phyloP scores from a whole-genome alignment of 345 rosid species.

The Populus davidiana region DNA sequence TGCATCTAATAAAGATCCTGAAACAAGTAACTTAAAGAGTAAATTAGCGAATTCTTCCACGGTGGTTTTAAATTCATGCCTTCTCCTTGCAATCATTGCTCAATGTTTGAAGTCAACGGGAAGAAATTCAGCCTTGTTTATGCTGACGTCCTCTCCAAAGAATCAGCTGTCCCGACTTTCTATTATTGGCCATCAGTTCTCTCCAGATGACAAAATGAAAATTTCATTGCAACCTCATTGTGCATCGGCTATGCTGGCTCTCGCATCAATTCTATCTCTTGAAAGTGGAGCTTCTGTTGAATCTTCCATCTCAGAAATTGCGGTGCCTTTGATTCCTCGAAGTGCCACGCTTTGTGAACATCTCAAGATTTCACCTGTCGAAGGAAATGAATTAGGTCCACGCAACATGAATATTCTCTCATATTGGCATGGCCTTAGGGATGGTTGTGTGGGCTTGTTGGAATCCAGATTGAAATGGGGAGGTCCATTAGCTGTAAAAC shows the following conservation, averaged over 20 bases:
- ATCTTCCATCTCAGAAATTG: slow-evolving; percentile 69
- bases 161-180: slow-evolving; percentile 83
- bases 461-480: slow-evolving; percentile 81
- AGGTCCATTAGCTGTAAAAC: slow-evolving; percentile 79
- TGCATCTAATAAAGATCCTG: slow-evolving; percentile 54
- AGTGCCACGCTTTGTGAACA: slow-evolving; percentile 71
- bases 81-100: slow-evolving; percentile 70
- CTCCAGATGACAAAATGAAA: slow-evolving; percentile 59
- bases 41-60: slow-evolving; percentile 54
- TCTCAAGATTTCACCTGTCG: slow-evolving; percentile 49
- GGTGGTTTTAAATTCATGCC: slow-evolving; percentile 61
- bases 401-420: slow-evolving; percentile 40
- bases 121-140: slow-evolving; percentile 77
- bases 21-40: slow-evolving; percentile 46
- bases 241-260: slow-evolving; percentile 90
- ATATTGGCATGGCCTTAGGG: slow-evolving; percentile 84
- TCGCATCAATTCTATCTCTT: slow-evolving; percentile 89
- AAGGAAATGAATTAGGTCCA: slow-evolving; percentile 38
- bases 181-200: slow-evolving; percentile 61
- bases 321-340: slow-evolving; percentile 85
- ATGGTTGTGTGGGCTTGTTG: slow-evolving; percentile 89
- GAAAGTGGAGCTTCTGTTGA: slow-evolving; percentile 73
- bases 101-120: slow-evolving; percentile 80
- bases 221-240: slow-evolving; percentile 58
- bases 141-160: slow-evolving; percentile 84